phyloP scores from a whole-genome alignment of 108 stramenopile species.

The Skeletonema potamos region DNA sequence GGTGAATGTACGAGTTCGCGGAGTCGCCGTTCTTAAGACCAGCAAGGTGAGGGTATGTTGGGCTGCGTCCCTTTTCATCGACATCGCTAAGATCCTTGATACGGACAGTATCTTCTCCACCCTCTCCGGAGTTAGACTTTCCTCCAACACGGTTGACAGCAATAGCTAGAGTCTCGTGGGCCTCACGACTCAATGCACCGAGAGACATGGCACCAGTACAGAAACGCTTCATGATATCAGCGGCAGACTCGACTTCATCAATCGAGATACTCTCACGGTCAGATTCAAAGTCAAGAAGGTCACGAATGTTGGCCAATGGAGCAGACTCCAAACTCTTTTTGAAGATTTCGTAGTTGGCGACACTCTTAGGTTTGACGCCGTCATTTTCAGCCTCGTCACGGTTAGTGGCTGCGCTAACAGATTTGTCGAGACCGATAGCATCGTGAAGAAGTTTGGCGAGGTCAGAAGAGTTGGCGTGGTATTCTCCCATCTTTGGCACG shows the following conservation, averaged over 20 bases:
- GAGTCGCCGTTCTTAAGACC: conserved; percentile 91
- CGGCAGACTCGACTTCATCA: conserved; percentile 82
- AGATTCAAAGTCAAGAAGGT: conserved; percentile 88
- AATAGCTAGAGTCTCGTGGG: conserved; percentile 94
- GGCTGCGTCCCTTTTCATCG: conserved; percentile 79
- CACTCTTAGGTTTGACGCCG: conserved; percentile 72
- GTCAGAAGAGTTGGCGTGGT: conserved; percentile 92
- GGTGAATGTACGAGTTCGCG: conserved; percentile 88
- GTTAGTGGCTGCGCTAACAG: conserved; percentile 76
- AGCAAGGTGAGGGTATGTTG: conserved; percentile 85
- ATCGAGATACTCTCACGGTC: conserved; percentile 82
- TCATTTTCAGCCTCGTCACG: conserved; percentile 79
- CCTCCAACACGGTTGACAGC: conserved; percentile 93
- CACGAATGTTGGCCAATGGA: conserved; percentile 90
- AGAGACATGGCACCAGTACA: conserved; percentile 95
- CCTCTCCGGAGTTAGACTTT: conserved; percentile 94
- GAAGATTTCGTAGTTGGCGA: conserved; percentile 89
- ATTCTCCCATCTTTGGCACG: conserved; percentile 88
- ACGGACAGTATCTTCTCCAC: conserved; percentile 88
- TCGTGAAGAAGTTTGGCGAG: conserved; percentile 91
- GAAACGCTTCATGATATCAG: conserved; percentile 90
- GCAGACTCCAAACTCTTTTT: conserved; percentile 77
- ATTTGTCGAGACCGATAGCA: conserved; percentile 87
- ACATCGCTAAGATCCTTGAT: conserved; percentile 68
- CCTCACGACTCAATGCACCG: conserved; percentile 90